Evolutionary conservation across 176 grass and related monocot species (phyloP).

Genomic region (Cenchrus americanus): DNA sequence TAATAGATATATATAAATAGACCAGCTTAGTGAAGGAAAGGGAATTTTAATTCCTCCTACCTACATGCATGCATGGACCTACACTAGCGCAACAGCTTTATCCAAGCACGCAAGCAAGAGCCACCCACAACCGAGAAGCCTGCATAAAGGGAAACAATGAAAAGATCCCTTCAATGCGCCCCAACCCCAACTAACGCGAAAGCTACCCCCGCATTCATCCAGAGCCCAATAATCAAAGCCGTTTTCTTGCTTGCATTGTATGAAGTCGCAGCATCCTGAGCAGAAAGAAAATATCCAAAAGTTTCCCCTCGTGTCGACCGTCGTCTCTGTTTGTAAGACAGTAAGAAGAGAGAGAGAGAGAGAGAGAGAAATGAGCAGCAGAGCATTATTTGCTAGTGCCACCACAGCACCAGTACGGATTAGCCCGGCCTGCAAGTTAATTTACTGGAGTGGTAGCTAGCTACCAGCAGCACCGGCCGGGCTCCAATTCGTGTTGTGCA

Average conservation of each 20-base stretch:
- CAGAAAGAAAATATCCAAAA: slow-evolving; percentile 15
- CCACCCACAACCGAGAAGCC: slow-evolving; percentile 38
- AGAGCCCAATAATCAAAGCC: slow-evolving; percentile 22
- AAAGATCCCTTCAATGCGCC: slow-evolving; percentile 40
- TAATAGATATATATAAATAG: background rate
- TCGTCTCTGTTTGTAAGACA: background rate
- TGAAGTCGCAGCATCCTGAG: slow-evolving; percentile 13
- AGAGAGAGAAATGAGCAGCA: background rate
- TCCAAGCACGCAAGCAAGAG: background rate
- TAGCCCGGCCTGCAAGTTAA: background rate
- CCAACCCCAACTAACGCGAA: slow-evolving; percentile 33
- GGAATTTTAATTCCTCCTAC: background rate
- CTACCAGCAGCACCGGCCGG: background rate
- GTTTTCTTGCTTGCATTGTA: slow-evolving; percentile 10
- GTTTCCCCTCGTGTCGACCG: background rate
- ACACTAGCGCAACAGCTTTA: background rate
- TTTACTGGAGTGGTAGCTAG: background rate
- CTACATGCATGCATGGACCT: background rate
- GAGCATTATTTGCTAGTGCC: background rate
- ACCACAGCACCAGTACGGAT: background rate
- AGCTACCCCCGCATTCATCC: slow-evolving; percentile 23
- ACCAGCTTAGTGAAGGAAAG: background rate
- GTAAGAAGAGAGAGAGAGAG: background rate
- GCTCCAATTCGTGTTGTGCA: background rate
- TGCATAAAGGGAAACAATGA: slow-evolving; percentile 44